These are phyloP conservation scores for Acacia confusa DNA, from an alignment of 306 rosid genomes.

Conservation along the genomic window DNA sequence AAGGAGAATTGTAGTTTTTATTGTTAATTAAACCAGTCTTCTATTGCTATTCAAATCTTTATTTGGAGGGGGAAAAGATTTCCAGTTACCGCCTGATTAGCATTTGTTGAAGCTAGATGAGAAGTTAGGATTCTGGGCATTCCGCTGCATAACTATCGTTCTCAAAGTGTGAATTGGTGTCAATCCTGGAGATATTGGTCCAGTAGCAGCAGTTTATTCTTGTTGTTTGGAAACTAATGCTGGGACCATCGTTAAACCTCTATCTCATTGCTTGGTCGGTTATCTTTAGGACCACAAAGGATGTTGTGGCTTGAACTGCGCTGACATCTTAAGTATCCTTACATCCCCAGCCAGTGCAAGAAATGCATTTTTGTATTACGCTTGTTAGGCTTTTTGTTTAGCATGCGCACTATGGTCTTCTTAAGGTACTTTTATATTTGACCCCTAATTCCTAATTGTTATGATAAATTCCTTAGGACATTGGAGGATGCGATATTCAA, in stretches of 20 bases:
- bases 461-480: constrained; percentile 54
- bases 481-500: constrained; percentile 98
- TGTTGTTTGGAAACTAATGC: constrained; percentile 50
- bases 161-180: constrained; percentile 11
- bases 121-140: background rate
- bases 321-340: constrained; percentile 47
- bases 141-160: background rate
- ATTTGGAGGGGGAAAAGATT: background rate
- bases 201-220: constrained; percentile 44
- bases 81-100: background rate
- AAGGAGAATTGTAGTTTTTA: background rate
- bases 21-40: background rate
- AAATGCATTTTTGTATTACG: background rate
- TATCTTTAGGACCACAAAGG: constrained; percentile 44
- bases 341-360: constrained; percentile 14
- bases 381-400: constrained; percentile 1
- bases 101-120: background rate
- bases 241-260: constrained; percentile 52
- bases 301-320: constrained; percentile 49
- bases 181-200: background rate
- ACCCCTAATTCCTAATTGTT: background rate
- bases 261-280: constrained; percentile 41
- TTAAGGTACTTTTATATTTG: background rate
- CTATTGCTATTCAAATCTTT: background rate
- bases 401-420: constrained; percentile 7